Conservation (phyloP, 202 grass and related monocot genomes). For the Schoenoplectus tabernaemontani region DNA sequence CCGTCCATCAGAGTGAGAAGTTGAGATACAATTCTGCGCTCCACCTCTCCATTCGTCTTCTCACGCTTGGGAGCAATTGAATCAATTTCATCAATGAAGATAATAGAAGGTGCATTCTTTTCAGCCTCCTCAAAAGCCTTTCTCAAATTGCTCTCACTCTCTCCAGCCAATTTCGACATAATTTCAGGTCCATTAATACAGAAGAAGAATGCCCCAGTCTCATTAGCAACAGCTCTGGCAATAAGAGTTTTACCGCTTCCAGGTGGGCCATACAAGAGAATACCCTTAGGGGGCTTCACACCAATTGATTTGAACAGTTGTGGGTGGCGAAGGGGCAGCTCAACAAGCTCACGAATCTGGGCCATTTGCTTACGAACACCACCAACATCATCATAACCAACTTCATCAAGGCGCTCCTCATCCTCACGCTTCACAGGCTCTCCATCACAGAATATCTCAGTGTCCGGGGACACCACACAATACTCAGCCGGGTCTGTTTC, state of each 20-base stretch:
- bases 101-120: constrained; percentile 88
- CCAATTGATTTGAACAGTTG: constrained; percentile 92
- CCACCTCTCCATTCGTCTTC: constrained; percentile 92
- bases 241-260: constrained; percentile 88
- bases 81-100: constrained; percentile 93
- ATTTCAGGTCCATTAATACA: constrained; percentile 89
- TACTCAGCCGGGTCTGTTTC: constrained; percentile 84
- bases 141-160: constrained; percentile 87
- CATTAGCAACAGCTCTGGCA: constrained; percentile 88
- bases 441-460: constrained; percentile 88
- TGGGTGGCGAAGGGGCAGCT: constrained; percentile 76
- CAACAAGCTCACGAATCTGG: constrained; percentile 84
- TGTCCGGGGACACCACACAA: constrained; percentile 84
- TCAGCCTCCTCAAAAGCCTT: constrained; percentile 96
- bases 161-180: constrained; percentile 90
- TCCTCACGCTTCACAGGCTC: constrained; percentile 89
- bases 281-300: constrained; percentile 90
- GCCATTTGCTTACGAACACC: constrained; percentile 97
- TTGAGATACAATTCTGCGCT: constrained; percentile 83
- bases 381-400: constrained; percentile 92
- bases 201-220: constrained; percentile 93
- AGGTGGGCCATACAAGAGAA: constrained; percentile 76
- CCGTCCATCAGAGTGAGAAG: constrained; percentile 95
- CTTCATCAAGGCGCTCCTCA: constrained; percentile 78
- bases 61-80: constrained; percentile 92